Base-by-base conservation (phyloP, 306 rosid species). In the Castanospermum australe region DNA sequence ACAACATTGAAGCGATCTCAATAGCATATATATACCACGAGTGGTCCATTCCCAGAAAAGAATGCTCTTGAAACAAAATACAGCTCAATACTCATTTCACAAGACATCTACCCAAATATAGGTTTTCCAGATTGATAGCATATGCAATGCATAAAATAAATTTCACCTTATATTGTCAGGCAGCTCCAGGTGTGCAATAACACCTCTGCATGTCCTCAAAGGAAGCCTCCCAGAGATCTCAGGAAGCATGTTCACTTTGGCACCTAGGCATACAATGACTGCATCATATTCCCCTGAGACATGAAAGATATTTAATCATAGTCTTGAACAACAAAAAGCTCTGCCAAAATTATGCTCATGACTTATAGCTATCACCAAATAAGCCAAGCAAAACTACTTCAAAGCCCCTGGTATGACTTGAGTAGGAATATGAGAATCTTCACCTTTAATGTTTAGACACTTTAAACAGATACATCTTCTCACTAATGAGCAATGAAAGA, bases 191-290 rank as follows among this genome's bases (percentile, higher is more conserved):
- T 95, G 90, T 15, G 90, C 91, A 83, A 92, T 90, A 8, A 95
- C 92, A 71, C 99, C 99, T 76, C 99, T 87, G 67, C 99, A 91
- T 10, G 93, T 90, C 83, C 98, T 91, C 85, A 95, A 80, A 56
- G 98, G 99, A 86, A 95, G 93, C 87, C 79, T 90, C 83, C 98
- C 97, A 38, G 90, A 78, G 65, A 95, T 89, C 81, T 95, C 98
- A 41, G 92, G 92, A 82, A 95, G 92, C 85, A 84, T 84, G 80
- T 87, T 90, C 20, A 81, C 93, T 55, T 90, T 91, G 83, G 96
- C 98, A 73, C 99, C 99, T 28, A 95, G 83, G 87, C 99, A 91
- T 75, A 95, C 51, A 50, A 91, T 80, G 61, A 92, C 91, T 20
- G 96, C 97, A 60, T 95, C 87, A 72, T 95, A 95, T 72, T 92